Conservation (phyloP, 2,329 filamentous ascomycete species). For the Penicillium freii region DNA sequence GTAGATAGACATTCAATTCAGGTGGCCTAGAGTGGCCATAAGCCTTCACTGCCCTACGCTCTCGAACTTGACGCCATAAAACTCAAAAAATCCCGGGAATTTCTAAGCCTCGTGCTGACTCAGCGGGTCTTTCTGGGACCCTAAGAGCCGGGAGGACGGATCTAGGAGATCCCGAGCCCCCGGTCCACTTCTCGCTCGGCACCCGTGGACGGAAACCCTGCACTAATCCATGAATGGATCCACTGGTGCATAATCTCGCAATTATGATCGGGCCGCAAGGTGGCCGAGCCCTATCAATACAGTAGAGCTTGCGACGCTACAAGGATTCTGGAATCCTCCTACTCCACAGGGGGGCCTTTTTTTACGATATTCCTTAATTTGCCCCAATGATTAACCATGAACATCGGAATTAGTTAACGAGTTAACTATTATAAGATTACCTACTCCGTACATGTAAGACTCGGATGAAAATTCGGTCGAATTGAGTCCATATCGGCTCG, state of each 20-base stretch:
- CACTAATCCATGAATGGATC: no score
- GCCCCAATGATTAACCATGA: no score
- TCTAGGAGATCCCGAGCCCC: neutral
- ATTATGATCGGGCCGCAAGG: neutral
- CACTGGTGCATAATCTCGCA: neutral
- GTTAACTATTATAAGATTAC: no score
- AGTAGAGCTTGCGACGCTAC: neutral
- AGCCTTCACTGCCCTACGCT: neutral
- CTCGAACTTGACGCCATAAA: no score
- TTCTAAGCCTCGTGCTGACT: neutral
- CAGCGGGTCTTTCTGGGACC: neutral
- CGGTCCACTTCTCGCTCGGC: neutral
- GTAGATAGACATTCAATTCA: neutral
- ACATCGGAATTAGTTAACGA: no score
- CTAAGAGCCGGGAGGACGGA: neutral
- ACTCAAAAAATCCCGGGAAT: no score
- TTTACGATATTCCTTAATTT: neutral
- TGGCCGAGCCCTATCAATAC: neutral
- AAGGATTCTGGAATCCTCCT: neutral
- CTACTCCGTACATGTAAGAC: no score
- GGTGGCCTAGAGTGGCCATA: neutral
- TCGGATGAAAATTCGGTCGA: neutral
- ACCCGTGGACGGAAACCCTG: neutral
- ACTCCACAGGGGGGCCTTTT: neutral
- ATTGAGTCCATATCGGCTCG: neutral